Conservation (phyloP, 2,329 filamentous ascomycete genomes). For the Cladophialophora psammophila region DNA sequence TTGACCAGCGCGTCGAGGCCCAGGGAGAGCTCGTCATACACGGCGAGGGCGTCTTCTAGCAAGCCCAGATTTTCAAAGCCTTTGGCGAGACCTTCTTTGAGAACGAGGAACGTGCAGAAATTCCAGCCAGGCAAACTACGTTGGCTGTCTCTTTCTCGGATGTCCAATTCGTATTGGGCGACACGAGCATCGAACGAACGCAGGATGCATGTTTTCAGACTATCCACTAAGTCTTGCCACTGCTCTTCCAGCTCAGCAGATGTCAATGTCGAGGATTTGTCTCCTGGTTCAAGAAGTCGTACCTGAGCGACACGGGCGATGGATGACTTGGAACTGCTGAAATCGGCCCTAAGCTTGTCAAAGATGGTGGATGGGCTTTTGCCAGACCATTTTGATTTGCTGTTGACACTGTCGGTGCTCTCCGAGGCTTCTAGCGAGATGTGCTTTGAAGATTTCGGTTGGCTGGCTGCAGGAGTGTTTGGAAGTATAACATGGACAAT, state of each 20-base stretch:
- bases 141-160: slow-evolving; percentile 90
- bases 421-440: slow-evolving; percentile 57
- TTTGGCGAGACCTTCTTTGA: slow-evolving; percentile 91
- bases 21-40: slow-evolving; percentile 91
- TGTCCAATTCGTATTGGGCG: slow-evolving; percentile 94
- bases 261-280: slow-evolving; percentile 61
- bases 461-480: slow-evolving; percentile 79
- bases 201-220: slow-evolving; percentile 86
- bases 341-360: slow-evolving; percentile 89
- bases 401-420: slow-evolving; percentile 69
- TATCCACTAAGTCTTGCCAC: slow-evolving; percentile 83
- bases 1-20: slow-evolving; percentile 83
- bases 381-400: slow-evolving; percentile 77
- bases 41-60: slow-evolving; percentile 91
- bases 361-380: slow-evolving; percentile 80
- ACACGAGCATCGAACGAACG: slow-evolving; percentile 90
- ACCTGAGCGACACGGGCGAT: slow-evolving; percentile 86
- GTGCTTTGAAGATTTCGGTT: slow-evolving; percentile 67
- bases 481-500: slow-evolving; percentile 91
- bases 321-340: slow-evolving; percentile 78
- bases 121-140: slow-evolving; percentile 93
- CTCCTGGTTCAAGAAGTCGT: slow-evolving; percentile 61
- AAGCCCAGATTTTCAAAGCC: slow-evolving; percentile 96
- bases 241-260: slow-evolving; percentile 80
- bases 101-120: slow-evolving; percentile 97